Evolutionary conservation across 371 early-diverging fungal genomes (phyloP).

Genomic region (Mortierella sp.): DNA sequence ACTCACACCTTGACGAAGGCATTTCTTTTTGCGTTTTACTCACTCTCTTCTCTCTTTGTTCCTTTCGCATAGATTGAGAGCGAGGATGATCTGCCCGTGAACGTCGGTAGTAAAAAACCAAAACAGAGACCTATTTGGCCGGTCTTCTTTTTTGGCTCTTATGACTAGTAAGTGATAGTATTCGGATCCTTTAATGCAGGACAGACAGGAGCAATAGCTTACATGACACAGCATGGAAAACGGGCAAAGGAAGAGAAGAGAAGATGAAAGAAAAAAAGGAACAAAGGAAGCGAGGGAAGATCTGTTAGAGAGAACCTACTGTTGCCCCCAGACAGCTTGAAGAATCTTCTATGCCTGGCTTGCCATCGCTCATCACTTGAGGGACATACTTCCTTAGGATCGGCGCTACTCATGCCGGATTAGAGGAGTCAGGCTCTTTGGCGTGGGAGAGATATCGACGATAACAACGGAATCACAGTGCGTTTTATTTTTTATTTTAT

Average conservation of each 20-base stretch:
- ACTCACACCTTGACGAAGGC: too few species aligned
- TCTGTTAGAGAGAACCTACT: background rate
- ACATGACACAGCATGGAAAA: background rate
- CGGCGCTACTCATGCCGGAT: too few species aligned
- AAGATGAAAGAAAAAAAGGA: background rate
- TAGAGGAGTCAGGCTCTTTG: too few species aligned
- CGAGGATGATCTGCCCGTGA: constrained; percentile 65
- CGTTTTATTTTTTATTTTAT: too few species aligned
- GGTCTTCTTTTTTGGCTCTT: constrained; percentile 79
- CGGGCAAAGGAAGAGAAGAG: background rate
- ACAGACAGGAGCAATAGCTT: background rate
- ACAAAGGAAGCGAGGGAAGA: background rate
- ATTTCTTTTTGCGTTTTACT: background rate
- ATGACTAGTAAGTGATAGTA: constrained; percentile 73
- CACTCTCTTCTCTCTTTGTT: background rate
- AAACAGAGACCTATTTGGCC: constrained; percentile 69
- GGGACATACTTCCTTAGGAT: too few species aligned
- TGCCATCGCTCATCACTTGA: too few species aligned
- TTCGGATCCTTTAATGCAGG: background rate
- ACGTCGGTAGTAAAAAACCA: constrained; percentile 68
- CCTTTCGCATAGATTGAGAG: constrained; percentile 64
- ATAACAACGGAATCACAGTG: too few species aligned
- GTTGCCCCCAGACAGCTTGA: too few species aligned
- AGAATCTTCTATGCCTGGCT: too few species aligned
- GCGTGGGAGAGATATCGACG: too few species aligned